Percentiles rank a stretch among this genome's conserved stretches.
Evolutionary conservation across 2,329 filamentous ascomycete genomes (phyloP).

Genomic region (Cytospora mali): DNA sequence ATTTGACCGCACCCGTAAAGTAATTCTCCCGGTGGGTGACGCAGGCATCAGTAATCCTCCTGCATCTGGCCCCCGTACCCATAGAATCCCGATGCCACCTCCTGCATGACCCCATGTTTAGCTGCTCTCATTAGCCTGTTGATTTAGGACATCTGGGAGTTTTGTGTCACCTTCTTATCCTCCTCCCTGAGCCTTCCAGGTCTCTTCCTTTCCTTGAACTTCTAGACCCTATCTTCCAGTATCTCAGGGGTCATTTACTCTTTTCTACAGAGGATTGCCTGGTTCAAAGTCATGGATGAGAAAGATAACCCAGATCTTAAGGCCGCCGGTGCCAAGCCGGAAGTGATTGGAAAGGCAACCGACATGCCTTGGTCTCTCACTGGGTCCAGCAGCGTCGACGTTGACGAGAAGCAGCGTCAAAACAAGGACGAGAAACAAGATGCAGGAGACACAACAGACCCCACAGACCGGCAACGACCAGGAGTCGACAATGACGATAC

Average conservation of each 20-base stretch:
- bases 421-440: not conserved
- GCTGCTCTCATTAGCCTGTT: too few relatives aligned
- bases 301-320: conserved; percentile 10
- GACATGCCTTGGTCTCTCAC: conserved; percentile 6
- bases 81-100: not conserved
- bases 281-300: conserved; percentile 6
- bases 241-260: not conserved
- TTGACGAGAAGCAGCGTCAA: conserved; percentile 15
- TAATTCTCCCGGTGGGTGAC: too few relatives aligned
- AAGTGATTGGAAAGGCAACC: not conserved
- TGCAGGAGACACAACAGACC: not conserved
- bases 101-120: not conserved
- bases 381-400: conserved; percentile 19
- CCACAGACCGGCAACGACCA: not conserved
- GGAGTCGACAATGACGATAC: not conserved
- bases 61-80: too few relatives aligned
- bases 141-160: not conserved
- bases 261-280: not conserved
- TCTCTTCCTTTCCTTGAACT: too few relatives aligned
- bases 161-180: too few relatives aligned
- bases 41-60: too few relatives aligned
- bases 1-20: too few relatives aligned
- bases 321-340: conserved; percentile 2
- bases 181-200: too few relatives aligned
- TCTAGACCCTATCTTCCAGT: not conserved